These are phyloP conservation scores for Aspergillus cejpii DNA, from an alignment of 2,329 filamentous ascomycete genomes.

Conservation along the genomic window DNA sequence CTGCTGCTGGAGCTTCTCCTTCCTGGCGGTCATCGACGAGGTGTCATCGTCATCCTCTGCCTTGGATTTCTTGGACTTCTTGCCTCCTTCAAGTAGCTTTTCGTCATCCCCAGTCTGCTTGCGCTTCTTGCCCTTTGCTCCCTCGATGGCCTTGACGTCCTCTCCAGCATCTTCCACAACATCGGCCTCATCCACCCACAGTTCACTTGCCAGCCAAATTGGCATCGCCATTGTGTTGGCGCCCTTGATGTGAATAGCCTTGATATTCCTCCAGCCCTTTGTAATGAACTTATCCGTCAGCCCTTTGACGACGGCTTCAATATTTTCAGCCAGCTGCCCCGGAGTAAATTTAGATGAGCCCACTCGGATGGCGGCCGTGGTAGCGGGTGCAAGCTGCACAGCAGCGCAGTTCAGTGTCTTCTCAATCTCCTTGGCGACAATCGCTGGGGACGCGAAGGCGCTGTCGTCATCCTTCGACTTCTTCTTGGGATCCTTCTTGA, in stretches of 20 bases:
- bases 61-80: constrained; percentile 40
- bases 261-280: constrained; percentile 80
- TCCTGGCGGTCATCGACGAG: constrained; percentile 32
- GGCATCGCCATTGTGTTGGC: constrained; percentile 81
- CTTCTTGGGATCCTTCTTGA: constrained; percentile 51
- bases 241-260: constrained; percentile 82
- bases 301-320: constrained; percentile 61
- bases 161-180: constrained; percentile 51
- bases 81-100: constrained; percentile 27
- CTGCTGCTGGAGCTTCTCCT: constrained; percentile 46
- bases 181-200: constrained; percentile 75
- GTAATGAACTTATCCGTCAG: constrained; percentile 75
- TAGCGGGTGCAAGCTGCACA: constrained; percentile 69
- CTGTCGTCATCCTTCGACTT: constrained; percentile 39
- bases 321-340: constrained; percentile 72
- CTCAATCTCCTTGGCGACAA: constrained; percentile 74
- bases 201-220: constrained; percentile 87
- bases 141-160: constrained; percentile 32
- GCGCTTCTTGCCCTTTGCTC: constrained; percentile 50
- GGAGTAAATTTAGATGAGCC: constrained; percentile 68
- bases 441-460: constrained; percentile 52
- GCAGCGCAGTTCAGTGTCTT: constrained; percentile 70
- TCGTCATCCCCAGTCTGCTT: constrained; percentile 33
- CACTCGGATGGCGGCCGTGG: constrained; percentile 73
- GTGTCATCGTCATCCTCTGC: constrained; percentile 36